Conservation (phyloP, 768 basidiomycete species). For the Mycena rebaudengoi region DNA sequence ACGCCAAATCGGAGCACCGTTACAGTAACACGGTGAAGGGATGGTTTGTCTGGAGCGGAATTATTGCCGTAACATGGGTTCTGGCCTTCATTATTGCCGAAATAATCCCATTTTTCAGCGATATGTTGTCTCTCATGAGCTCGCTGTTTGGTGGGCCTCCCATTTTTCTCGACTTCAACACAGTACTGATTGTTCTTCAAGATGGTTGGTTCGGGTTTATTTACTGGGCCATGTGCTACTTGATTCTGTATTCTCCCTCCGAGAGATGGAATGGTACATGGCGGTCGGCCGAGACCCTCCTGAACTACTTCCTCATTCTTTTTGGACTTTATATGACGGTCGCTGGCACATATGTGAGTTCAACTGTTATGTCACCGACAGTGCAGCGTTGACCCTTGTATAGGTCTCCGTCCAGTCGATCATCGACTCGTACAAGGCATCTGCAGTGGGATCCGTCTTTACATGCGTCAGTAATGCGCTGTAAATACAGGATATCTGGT, state of each 20-base stretch:
- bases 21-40: constrained; percentile 33
- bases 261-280: constrained; percentile 35
- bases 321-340: constrained; percentile 40
- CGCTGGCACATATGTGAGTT: constrained; percentile 43
- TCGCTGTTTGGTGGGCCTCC: constrained; percentile 40
- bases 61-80: constrained; percentile 34
- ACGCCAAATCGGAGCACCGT: constrained; percentile 45
- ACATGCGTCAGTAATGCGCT: constrained; percentile 16
- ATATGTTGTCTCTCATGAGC: constrained; percentile 47
- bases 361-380: neutral
- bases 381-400: neutral
- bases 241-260: constrained; percentile 38
- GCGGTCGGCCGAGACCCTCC: constrained; percentile 38
- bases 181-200: neutral
- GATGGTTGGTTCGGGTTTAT: constrained; percentile 42
- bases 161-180: neutral
- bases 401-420: constrained; percentile 16
- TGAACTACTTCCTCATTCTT: constrained; percentile 40
- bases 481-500: too few relatives aligned
- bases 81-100: constrained; percentile 37
- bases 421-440: constrained; percentile 12
- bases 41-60: constrained; percentile 32
- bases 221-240: constrained; percentile 47
- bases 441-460: constrained; percentile 1
- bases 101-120: constrained; percentile 42